These are phyloP conservation scores for Pelargonium citronellum DNA, from an alignment of 441 rosid genomes.

Conservation along the genomic window DNA sequence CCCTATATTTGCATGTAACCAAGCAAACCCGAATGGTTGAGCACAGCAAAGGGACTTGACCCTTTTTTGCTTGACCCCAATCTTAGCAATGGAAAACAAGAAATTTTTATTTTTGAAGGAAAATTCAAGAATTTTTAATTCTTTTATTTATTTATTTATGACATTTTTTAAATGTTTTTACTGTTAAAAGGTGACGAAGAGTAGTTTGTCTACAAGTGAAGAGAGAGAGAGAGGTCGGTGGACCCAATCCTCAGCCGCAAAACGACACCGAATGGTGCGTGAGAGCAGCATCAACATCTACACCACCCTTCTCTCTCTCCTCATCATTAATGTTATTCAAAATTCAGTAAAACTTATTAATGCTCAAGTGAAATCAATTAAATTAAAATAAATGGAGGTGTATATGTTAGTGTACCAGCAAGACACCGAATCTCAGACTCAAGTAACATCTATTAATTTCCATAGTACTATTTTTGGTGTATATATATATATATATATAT, in stretches of 20 bases:
- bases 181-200: conserved; percentile 28
- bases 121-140: too few species aligned
- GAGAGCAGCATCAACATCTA: conserved; percentile 53
- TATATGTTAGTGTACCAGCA: conserved; percentile 47
- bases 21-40: conserved; percentile 24
- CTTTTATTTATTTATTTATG: not conserved
- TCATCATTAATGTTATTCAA: conserved; percentile 14
- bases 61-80: conserved; percentile 12
- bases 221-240: conserved; percentile 56
- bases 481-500: too few species aligned
- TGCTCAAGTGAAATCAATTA: not conserved
- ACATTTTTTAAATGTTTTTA: not conserved
- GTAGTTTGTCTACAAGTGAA: conserved; percentile 37
- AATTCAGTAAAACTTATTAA: conserved; percentile 24
- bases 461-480: conserved; percentile 26
- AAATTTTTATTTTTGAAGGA: too few species aligned
- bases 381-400: conserved; percentile 9
- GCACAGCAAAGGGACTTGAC: conserved; percentile 15
- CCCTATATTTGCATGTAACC: conserved; percentile 22
- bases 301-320: conserved; percentile 13
- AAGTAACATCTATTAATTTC: conserved; percentile 21
- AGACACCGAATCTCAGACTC: conserved; percentile 41
- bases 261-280: conserved; percentile 57
- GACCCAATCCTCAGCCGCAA: conserved; percentile 67
- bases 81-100: not conserved